A percentile compares a stretch with the other conserved stretches of the same genome.
phyloP scores from a whole-genome alignment of 768 basidiomycete species.

The Leccinum ochraceum region DNA sequence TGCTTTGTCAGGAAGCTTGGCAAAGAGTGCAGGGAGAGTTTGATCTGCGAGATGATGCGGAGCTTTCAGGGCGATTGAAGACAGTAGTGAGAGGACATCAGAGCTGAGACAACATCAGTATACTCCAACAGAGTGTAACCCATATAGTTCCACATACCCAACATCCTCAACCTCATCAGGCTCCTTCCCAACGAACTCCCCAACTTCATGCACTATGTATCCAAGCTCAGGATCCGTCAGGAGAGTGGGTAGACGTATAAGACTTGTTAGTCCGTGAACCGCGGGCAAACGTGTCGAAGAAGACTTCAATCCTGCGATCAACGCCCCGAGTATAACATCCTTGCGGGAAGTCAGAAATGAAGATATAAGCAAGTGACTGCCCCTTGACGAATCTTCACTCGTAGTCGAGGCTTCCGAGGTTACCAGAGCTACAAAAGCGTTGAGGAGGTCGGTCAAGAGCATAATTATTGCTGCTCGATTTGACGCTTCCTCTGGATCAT shows the following conservation, averaged over 20 bases:
- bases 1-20: slow-evolving; percentile 66
- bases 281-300: slow-evolving; percentile 56
- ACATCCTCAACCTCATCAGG: slow-evolving; percentile 55
- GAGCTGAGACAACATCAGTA: slow-evolving; percentile 41
- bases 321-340: slow-evolving; percentile 71
- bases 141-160: slow-evolving; percentile 37
- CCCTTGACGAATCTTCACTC: slow-evolving; percentile 32
- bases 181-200: slow-evolving; percentile 58
- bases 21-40: slow-evolving; percentile 81
- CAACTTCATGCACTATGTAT: slow-evolving; percentile 74
- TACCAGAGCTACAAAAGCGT: slow-evolving; percentile 34
- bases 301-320: slow-evolving; percentile 58
- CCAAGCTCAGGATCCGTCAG: slow-evolving; percentile 73
- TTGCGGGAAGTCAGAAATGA: slow-evolving; percentile 59
- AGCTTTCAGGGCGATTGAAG: slow-evolving; percentile 55
- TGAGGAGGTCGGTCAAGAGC: slow-evolving; percentile 66
- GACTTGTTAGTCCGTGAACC: slow-evolving; percentile 60
- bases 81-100: slow-evolving; percentile 61
- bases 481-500: slow-evolving; percentile 65
- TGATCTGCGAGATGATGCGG: slow-evolving; percentile 68
- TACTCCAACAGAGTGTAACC: background rate
- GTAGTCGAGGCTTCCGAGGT: slow-evolving; percentile 3
- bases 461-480: slow-evolving; percentile 67
- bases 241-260: slow-evolving; percentile 65
- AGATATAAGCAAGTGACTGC: slow-evolving; percentile 21